These are phyloP conservation scores for Cyberlindnera saturnus DNA, from an alignment of 805 yeast genomes.

Conservation along the genomic window DNA sequence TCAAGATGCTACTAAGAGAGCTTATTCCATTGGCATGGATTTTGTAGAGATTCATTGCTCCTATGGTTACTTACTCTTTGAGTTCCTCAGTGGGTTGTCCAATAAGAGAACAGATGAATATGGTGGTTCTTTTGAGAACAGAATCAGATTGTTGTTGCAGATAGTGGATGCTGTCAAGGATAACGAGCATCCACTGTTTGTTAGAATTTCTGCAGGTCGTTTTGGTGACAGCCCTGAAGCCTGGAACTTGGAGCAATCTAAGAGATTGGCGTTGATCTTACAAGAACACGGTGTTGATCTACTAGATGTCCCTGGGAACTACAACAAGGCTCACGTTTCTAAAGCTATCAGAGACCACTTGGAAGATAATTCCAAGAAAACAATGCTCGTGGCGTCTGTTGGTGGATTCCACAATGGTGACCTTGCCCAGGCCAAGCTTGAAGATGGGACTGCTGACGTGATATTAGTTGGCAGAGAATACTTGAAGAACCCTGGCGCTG, in stretches of 20 bases:
- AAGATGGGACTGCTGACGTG: conserved; percentile 40
- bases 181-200: conserved; percentile 35
- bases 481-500: conserved; percentile 45
- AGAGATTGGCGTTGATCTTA: conserved; percentile 33
- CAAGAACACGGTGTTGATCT: conserved; percentile 42
- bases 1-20: conserved; percentile 41
- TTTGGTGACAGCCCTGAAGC: conserved; percentile 10
- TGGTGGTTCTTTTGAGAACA: conserved; percentile 56
- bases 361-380: conserved; percentile 30
- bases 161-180: conserved; percentile 36
- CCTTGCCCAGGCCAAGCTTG: conserved; percentile 34
- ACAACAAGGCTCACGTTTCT: conserved; percentile 25
- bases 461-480: conserved; percentile 41
- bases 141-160: conserved; percentile 44
- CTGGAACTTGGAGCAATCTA: conserved; percentile 12
- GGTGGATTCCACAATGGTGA: conserved; percentile 35
- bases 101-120: conserved; percentile 54
- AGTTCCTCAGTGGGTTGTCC: conserved; percentile 37
- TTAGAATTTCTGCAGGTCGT: conserved; percentile 13
- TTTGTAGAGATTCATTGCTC: conserved; percentile 29
- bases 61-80: conserved; percentile 50
- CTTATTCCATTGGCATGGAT: conserved; percentile 30
- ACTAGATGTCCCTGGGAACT: conserved; percentile 48
- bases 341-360: conserved; percentile 29
- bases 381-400: conserved; percentile 37